Evolutionary conservation across 768 basidiomycete species (phyloP).

Genomic region (Brasilioporus rufonigricans): DNA sequence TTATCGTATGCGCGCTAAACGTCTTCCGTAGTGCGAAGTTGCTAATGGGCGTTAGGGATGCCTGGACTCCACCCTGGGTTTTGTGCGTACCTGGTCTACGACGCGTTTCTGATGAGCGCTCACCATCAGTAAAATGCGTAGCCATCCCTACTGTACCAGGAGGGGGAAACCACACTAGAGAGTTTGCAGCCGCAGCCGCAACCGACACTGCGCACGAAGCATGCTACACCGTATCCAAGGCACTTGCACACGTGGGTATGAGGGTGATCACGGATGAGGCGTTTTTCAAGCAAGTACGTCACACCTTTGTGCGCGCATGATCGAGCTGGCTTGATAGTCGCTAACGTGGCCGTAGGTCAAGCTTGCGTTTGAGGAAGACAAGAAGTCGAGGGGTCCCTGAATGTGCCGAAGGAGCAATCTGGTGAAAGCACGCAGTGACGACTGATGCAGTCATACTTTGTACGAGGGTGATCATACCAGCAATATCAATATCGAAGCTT

Average conservation of each 20-base stretch:
- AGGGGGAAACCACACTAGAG: no score
- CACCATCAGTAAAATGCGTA: conserved; percentile 23
- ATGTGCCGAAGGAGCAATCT: not conserved
- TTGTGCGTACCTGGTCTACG: conserved; percentile 17
- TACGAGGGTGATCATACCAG: no score
- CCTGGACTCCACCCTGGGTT: conserved; percentile 76
- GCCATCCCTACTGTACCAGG: conserved; percentile 86
- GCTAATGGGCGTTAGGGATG: conserved; percentile 38
- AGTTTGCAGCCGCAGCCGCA: conserved; percentile 64
- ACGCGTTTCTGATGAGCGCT: not conserved
- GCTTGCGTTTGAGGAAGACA: conserved; percentile 48
- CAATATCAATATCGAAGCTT: no score
- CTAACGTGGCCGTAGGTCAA: conserved; percentile 38
- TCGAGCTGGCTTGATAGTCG: not conserved
- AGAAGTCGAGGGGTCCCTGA: conserved; percentile 14
- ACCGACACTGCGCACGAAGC: no score
- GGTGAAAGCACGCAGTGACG: not conserved
- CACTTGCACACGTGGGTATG: no score
- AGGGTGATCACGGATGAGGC: conserved; percentile 65
- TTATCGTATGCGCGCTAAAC: conserved; percentile 49
- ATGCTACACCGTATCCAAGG: no score
- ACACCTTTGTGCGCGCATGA: not conserved
- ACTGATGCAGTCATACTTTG: no score
- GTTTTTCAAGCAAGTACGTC: conserved; percentile 55
- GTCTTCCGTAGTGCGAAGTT: not conserved